phyloP scores from a whole-genome alignment of 495 filamentous ascomycete genomes.

The Cenococcum geophilum region DNA sequence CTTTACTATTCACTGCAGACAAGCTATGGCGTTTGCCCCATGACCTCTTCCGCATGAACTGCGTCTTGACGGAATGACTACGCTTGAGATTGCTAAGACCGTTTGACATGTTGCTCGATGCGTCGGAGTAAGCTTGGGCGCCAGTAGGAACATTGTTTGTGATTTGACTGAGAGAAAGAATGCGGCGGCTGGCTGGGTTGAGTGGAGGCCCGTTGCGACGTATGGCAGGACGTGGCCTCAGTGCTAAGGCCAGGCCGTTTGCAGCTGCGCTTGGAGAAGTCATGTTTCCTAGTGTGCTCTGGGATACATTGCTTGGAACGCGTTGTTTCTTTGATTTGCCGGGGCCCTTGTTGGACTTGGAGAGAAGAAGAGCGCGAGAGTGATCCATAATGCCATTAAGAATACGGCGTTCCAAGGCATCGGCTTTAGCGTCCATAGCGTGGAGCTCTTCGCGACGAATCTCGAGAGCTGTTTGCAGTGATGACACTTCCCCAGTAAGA shows the following conservation, averaged over 20 bases:
- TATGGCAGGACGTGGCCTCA: conserved; percentile 41
- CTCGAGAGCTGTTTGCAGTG: conserved; percentile 78
- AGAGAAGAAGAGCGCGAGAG: conserved; percentile 69
- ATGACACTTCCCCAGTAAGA: conserved; percentile 75
- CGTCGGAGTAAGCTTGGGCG: conserved; percentile 49
- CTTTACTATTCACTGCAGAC: conserved; percentile 48
- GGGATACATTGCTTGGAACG: conserved; percentile 50
- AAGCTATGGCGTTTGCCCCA: conserved; percentile 53
- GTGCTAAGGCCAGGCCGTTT: conserved; percentile 35
- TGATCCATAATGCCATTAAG: conserved; percentile 94
- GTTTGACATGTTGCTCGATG: conserved; percentile 43
- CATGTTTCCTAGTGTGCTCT: conserved; percentile 41
- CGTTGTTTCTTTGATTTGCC: conserved; percentile 58
- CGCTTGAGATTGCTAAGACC: conserved; percentile 47
- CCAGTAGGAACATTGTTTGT: conserved; percentile 64
- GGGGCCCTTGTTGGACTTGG: conserved; percentile 45
- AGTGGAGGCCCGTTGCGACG: conserved; percentile 32
- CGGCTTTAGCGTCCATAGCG: conserved; percentile 79
- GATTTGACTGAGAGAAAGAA: conserved; percentile 83
- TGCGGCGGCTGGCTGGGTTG: conserved; percentile 60
- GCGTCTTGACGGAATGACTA: conserved; percentile 65
- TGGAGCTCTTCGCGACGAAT: conserved; percentile 87
- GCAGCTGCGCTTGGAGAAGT: conserved; percentile 35
- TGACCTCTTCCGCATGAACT: conserved; percentile 59
- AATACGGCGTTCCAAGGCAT: conserved; percentile 82